These are phyloP conservation scores for Schoenoplectus triqueter DNA, from an alignment of 202 grass and related monocot genomes.

Conservation along the genomic window DNA sequence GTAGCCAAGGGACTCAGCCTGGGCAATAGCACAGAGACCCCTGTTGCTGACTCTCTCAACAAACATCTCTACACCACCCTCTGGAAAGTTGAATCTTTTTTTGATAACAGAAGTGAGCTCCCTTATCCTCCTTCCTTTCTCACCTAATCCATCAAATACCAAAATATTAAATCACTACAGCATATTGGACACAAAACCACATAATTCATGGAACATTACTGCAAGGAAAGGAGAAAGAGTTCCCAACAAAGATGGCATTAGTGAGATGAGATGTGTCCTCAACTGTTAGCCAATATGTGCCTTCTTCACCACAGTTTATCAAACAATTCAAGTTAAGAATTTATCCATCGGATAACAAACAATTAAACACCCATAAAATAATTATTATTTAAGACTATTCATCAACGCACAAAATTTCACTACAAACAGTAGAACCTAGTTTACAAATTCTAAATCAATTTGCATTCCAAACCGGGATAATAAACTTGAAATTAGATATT, in stretches of 20 bases:
- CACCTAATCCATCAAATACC: constrained; percentile 45
- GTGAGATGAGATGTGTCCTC: neutral
- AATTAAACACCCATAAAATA: neutral
- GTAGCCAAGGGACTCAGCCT: constrained; percentile 50
- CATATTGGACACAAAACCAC: neutral
- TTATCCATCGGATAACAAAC: neutral
- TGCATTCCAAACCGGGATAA: neutral
- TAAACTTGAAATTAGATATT: neutral
- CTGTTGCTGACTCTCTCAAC: constrained; percentile 80
- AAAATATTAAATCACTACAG: neutral
- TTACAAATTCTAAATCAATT: neutral
- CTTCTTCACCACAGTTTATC: neutral
- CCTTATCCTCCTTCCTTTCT: constrained; percentile 79
- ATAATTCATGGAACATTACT: neutral
- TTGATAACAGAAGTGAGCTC: constrained; percentile 76
- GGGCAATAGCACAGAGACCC: constrained; percentile 63
- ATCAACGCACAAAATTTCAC: neutral
- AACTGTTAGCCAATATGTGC: neutral
- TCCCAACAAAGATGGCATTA: neutral
- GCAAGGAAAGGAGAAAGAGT: neutral
- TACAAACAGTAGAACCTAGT: neutral
- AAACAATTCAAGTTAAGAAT: neutral
- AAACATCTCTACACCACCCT: constrained; percentile 75
- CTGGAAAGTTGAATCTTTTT: constrained; percentile 85
- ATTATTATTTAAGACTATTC: neutral